Conservation (phyloP, 192 early-diverging fungal species). For the Backusella mclennaniae region DNA sequence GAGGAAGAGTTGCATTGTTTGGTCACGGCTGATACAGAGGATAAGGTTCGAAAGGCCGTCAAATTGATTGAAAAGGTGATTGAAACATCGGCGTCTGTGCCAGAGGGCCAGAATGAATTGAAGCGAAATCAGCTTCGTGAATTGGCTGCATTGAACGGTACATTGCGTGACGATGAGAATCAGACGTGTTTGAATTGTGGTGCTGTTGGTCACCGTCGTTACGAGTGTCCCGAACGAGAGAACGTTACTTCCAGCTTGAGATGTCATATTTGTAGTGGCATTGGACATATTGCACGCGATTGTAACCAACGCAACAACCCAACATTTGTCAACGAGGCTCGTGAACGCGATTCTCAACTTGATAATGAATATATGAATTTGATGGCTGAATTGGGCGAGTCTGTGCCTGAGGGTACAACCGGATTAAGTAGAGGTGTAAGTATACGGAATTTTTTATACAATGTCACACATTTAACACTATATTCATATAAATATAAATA, state of each 20-base stretch:
- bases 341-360: conserved; percentile 80
- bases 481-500: conserved; percentile 1
- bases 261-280: conserved; percentile 87
- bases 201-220: conserved; percentile 81
- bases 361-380: conserved; percentile 89
- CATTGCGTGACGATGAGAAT: conserved; percentile 91
- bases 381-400: conserved; percentile 92
- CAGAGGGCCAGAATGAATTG: conserved; percentile 94
- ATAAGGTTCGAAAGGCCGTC: conserved; percentile 82
- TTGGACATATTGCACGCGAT: conserved; percentile 93
- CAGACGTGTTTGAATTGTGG: conserved; percentile 96
- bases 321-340: conserved; percentile 63
- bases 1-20: conserved; percentile 91
- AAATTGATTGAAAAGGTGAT: conserved; percentile 91
- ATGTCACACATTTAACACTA: neutral
- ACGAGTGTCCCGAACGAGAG: conserved; percentile 85
- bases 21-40: conserved; percentile 85
- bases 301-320: conserved; percentile 89
- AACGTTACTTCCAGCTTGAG: conserved; percentile 86
- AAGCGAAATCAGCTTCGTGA: conserved; percentile 95
- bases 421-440: conserved; percentile 12
- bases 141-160: conserved; percentile 94
- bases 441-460: neutral
- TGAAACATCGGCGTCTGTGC: conserved; percentile 87
- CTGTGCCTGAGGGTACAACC: conserved; percentile 32